A percentile compares a stretch with the other conserved stretches of the same genome.
phyloP scores from a whole-genome alignment of 495 filamentous ascomycete genomes.

The Neurospora sp. region DNA sequence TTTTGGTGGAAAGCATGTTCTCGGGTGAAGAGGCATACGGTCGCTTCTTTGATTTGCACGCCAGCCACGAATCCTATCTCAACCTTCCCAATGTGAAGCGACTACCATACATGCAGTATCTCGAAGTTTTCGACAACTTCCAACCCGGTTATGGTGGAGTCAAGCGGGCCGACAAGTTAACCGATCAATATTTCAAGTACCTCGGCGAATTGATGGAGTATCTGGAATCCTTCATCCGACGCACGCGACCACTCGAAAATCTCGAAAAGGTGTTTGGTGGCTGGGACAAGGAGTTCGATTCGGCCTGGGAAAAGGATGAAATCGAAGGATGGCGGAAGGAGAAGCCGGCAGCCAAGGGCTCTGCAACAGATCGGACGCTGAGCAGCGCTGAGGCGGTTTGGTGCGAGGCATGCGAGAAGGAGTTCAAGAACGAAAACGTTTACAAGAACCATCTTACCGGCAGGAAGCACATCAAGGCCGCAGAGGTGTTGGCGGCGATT shows the following conservation, averaged over 20 bases:
- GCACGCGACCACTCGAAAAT: constrained; percentile 73
- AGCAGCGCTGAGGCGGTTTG: constrained; percentile 65
- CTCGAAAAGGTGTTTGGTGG: constrained; percentile 62
- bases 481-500: constrained; percentile 42
- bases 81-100: constrained; percentile 80
- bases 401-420: constrained; percentile 85
- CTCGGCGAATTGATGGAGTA: constrained; percentile 70
- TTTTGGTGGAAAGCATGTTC: constrained; percentile 81
- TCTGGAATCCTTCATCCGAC: constrained; percentile 74
- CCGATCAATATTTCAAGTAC: constrained; percentile 84
- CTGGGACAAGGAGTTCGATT: constrained; percentile 75
- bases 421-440: constrained; percentile 91
- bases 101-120: constrained; percentile 80
- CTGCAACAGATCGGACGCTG: constrained; percentile 27
- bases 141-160: constrained; percentile 58
- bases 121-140: constrained; percentile 82
- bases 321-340: constrained; percentile 71
- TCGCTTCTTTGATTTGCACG: constrained; percentile 79
- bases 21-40: constrained; percentile 91
- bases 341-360: constrained; percentile 27
- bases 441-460: constrained; percentile 81
- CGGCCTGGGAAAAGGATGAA: constrained; percentile 67
- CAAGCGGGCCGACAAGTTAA: constrained; percentile 71
- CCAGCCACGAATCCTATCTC: constrained; percentile 74
- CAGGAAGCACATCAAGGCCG: constrained; percentile 84